Base-by-base conservation (phyloP, 495 filamentous ascomycete genomes). In the Amniculicola lignicola region DNA sequence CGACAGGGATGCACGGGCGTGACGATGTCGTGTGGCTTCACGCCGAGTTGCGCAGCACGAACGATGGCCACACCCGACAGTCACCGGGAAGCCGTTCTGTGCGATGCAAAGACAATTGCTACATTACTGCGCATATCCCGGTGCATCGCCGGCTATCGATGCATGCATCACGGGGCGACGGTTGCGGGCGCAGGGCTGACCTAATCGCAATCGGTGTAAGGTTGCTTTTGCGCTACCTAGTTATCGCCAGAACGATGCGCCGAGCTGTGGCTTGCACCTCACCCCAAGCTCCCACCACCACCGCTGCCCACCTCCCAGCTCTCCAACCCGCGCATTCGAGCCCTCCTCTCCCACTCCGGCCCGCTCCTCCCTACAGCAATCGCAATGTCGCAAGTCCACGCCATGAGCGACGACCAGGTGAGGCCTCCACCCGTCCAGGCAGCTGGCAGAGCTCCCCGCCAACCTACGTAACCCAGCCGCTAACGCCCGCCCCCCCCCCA, bases 341-440 rank as follows among this genome's bases (percentile, higher is more conserved):
- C 42, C 29, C 40, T 31, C 43, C 10, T 21, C 22, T 25, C n/a
- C 33, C 56, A 11, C 31, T 43, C 18, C 16, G 18, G 22, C 35
- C 21, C n/a, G 23, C 44, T 18, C 40, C 44, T 28, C 16, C 24
- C n/a, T n/a, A n/a, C n/a, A n/a, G n/a, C n/a, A n/a, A 15, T 45
- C 57, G 23, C 68, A 60, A 97, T 96, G 92, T 92, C 92, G 71
- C 85, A 88, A 77, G 75, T 80, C 59, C 89, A 94, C 84, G 86
- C 89, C 71, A 85, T 97, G 74, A 95, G 90, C 71, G 92, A 97
- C 78, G 92, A 96, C 72, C 91, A 96, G 85, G 92, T 90, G 78
- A 60, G 57, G 14, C 21, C 47, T 39, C 52, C 38, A 46, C 3
- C 35, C 36, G 49, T 40, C 40, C 51, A 43, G 59, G 29, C 47